phyloP scores from a whole-genome alignment of 495 filamentous ascomycete species.

The Daldinia decipiens region DNA sequence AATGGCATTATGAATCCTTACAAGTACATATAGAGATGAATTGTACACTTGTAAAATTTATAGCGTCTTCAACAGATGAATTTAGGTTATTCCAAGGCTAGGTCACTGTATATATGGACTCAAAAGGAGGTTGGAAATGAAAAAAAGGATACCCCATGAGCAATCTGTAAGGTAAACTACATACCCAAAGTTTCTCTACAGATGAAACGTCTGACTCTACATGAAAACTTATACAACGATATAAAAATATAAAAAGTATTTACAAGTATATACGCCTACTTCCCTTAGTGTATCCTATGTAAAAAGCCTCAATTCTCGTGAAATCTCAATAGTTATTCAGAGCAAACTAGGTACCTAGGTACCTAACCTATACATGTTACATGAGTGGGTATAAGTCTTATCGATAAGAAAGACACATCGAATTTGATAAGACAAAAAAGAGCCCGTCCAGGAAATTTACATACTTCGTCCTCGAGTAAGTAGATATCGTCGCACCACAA shows the following conservation, averaged over 20 bases:
- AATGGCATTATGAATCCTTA: constrained; percentile 96
- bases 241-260: background rate
- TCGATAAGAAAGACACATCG: constrained; percentile 5
- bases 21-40: constrained; percentile 72
- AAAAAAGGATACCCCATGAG: background rate
- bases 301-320: background rate
- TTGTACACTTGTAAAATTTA: constrained; percentile 11
- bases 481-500: no score
- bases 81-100: background rate
- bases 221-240: background rate
- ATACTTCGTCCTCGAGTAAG: background rate
- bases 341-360: no score
- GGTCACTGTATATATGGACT: constrained; percentile 6
- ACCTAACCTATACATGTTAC: no score
- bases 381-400: constrained; percentile 2
- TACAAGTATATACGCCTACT: background rate
- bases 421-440: background rate
- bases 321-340: background rate
- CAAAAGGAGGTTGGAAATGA: background rate
- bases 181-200: no score
- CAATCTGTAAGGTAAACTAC: background rate
- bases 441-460: background rate
- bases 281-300: background rate
- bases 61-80: constrained; percentile 32
- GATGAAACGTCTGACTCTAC: background rate